A percentile compares a stretch with the other conserved stretches of the same genome.
Evolutionary conservation across 2,329 filamentous ascomycete species (phyloP).

Genomic region (Hymenoscyphus repandus): DNA sequence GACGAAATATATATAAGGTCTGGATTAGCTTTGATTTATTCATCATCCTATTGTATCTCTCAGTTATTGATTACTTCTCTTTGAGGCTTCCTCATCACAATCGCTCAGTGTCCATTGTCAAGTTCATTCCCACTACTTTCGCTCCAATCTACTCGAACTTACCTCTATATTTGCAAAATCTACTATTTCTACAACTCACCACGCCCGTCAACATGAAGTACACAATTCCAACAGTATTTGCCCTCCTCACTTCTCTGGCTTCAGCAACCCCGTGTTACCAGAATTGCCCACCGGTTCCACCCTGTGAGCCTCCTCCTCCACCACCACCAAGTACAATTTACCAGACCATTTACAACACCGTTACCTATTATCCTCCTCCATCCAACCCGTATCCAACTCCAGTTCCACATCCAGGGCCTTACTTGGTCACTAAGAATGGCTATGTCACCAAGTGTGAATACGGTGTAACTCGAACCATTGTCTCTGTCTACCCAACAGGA

Average conservation of each 20-base stretch:
- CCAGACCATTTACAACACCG: slow-evolving; percentile 1
- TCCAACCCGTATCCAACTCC: background rate
- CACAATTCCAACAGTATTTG: background rate
- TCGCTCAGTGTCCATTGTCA: background rate
- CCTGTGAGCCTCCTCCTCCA: background rate
- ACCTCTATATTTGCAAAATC: background rate
- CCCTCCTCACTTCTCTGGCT: background rate
- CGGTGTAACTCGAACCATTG: background rate
- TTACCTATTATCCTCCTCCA: background rate
- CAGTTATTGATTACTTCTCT: background rate
- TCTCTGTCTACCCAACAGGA: slow-evolving; percentile 5
- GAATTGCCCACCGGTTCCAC: background rate
- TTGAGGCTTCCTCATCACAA: background rate
- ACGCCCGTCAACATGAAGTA: slow-evolving; percentile 6
- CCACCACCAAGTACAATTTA: slow-evolving; percentile 4
- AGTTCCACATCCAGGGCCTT: background rate
- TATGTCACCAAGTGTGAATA: slow-evolving; percentile 8
- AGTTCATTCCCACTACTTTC: background rate
- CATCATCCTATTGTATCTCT: slow-evolving; percentile 1
- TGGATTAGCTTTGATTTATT: background rate
- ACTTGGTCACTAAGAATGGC: slow-evolving; percentile 1
- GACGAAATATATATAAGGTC: background rate
- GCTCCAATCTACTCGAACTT: background rate
- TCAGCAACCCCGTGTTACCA: background rate
- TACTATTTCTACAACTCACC: background rate